A percentile compares a stretch with the other conserved stretches of the same genome.
phyloP scores from a whole-genome alignment of 805 yeast genomes.

The Kazachstania viticola region DNA sequence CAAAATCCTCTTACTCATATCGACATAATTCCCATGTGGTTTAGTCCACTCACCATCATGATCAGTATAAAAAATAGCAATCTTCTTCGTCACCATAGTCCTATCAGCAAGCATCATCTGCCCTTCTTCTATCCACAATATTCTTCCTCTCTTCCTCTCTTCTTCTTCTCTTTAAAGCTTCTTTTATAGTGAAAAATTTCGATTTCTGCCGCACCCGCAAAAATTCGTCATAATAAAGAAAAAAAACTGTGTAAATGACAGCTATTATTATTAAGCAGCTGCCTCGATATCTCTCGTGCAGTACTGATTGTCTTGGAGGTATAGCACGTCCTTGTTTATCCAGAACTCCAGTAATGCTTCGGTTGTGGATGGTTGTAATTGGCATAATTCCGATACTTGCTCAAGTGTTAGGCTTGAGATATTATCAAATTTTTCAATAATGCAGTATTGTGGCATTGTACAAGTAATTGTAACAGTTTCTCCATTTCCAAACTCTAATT shows the following conservation, averaged over 20 bases:
- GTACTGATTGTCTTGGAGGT: too few relatives aligned
- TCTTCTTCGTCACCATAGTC: slow-evolving; percentile 4
- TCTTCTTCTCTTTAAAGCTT: too few relatives aligned
- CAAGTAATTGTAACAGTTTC: not conserved
- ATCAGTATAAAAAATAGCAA: slow-evolving; percentile 21
- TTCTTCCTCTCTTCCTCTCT: too few relatives aligned
- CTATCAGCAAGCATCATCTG: too few relatives aligned
- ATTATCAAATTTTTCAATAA: slow-evolving; percentile 3
- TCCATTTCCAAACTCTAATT: slow-evolving; percentile 39
- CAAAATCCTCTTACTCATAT: too few relatives aligned
- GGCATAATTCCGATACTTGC: not conserved
- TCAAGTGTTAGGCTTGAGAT: slow-evolving; percentile 5
- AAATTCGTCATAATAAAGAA: too few relatives aligned
- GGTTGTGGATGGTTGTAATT: not conserved
- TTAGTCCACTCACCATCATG: slow-evolving; percentile 12
- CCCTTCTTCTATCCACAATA: too few relatives aligned
- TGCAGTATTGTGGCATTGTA: slow-evolving; percentile 3
- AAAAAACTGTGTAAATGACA: too few relatives aligned
- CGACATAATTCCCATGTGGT: slow-evolving; percentile 20
- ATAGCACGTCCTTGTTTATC: not conserved
- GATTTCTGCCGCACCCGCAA: too few relatives aligned
- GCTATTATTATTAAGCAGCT: too few relatives aligned
- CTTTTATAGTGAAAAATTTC: too few relatives aligned
- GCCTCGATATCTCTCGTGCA: too few relatives aligned
- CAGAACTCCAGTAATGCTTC: not conserved